Conservation (phyloP, 768 basidiomycete genomes). For the Sutorius australiensis region DNA sequence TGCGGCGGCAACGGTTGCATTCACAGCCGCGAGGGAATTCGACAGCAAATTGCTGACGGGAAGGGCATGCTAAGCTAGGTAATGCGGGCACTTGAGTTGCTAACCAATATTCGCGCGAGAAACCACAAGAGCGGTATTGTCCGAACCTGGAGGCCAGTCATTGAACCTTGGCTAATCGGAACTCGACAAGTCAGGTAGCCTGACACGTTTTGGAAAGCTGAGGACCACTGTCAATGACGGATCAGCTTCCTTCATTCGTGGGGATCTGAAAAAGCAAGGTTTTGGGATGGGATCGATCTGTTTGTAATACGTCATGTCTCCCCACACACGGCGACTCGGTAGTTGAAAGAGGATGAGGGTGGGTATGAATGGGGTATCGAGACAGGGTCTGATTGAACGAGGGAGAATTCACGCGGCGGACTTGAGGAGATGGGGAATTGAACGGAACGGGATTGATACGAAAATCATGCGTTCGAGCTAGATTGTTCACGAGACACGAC, state of each 20-base stretch:
- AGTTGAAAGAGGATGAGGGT: slow-evolving; percentile 7
- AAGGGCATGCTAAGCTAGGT: slow-evolving; percentile 14
- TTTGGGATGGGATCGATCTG: slow-evolving; percentile 10
- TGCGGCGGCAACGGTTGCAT: slow-evolving; percentile 14
- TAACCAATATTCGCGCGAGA: slow-evolving; percentile 14
- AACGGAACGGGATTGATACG: slow-evolving; percentile 2
- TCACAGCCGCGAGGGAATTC: slow-evolving; percentile 14
- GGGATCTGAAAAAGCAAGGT: slow-evolving; percentile 6
- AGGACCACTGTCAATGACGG: slow-evolving; percentile 3
- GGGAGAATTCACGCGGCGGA: slow-evolving; percentile 17
- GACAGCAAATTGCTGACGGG: slow-evolving; percentile 16
- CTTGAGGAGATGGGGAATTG: slow-evolving; percentile 13
- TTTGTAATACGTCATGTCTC: slow-evolving; percentile 22
- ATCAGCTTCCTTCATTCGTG: slow-evolving; percentile 7
- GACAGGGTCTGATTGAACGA: slow-evolving; percentile 15
- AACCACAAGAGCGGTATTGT: slow-evolving; percentile 10
- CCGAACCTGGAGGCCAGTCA: slow-evolving; percentile 7
- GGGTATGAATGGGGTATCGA: slow-evolving; percentile 2
- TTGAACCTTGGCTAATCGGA: slow-evolving; percentile 16
- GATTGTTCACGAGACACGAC: slow-evolving; percentile 8
- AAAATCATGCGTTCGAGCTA: slow-evolving; percentile 7
- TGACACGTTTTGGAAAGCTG: slow-evolving; percentile 8
- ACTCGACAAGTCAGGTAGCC: slow-evolving; percentile 3
- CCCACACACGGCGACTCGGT: slow-evolving; percentile 20
- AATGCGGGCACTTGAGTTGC: slow-evolving; percentile 16